Conservation (phyloP, 495 filamentous ascomycete genomes). For the Talaromyces ruber region DNA sequence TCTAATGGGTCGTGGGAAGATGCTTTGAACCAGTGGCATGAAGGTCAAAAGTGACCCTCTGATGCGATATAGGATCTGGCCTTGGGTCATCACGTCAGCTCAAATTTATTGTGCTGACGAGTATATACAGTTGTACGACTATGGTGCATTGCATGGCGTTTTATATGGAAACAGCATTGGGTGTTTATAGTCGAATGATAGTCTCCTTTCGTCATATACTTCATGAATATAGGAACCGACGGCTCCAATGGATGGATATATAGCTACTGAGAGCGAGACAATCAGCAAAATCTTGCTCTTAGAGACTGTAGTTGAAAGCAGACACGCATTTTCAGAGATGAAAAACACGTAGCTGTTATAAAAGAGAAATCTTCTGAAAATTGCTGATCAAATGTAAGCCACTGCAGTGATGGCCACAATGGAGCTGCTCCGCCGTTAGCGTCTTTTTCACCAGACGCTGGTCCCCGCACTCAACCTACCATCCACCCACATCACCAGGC, state of each 20-base stretch:
- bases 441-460: neutral
- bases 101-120: neutral
- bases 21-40: conserved; percentile 53
- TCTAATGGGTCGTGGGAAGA: conserved; percentile 49
- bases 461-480: conserved; percentile 35
- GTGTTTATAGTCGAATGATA: neutral
- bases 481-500: conserved; percentile 17
- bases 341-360: neutral
- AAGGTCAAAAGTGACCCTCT: neutral
- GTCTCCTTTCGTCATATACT: neutral
- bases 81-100: neutral
- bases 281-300: neutral
- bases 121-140: conserved; percentile 3
- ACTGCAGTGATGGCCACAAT: neutral
- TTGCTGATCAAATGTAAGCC: neutral
- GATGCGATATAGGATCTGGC: neutral
- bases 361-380: neutral
- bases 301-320: too few species aligned
- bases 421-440: conserved; percentile 3
- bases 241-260: neutral
- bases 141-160: conserved; percentile 4
- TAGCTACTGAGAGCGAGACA: neutral
- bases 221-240: neutral
- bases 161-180: neutral
- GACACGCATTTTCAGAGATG: too few species aligned